These are phyloP conservation scores for Canavalia ensiformis DNA, from an alignment of 306 rosid species.

Conservation along the genomic window DNA sequence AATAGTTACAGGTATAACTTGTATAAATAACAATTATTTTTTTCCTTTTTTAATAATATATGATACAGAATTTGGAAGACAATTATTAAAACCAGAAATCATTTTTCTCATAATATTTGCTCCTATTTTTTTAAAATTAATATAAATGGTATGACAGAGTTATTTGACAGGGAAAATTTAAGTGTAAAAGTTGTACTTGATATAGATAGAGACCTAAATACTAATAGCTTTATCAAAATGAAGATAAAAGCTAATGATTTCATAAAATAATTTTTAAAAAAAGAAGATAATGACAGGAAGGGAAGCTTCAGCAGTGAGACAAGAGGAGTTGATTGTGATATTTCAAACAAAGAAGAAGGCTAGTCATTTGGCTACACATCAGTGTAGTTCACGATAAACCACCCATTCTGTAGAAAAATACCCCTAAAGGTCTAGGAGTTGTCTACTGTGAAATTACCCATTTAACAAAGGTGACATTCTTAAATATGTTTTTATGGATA, in stretches of 20 bases:
- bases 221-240: not conserved
- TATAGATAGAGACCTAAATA: not conserved
- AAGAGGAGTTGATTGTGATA: constrained; percentile 8
- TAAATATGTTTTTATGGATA: constrained; percentile 38
- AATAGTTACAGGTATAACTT: not conserved
- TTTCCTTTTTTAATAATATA: not conserved
- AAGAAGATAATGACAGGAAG: not conserved
- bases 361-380: not conserved
- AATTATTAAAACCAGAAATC: not conserved
- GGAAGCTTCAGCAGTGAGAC: not conserved
- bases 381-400: constrained; percentile 1
- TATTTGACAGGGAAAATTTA: constrained; percentile 23
- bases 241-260: not conserved
- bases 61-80: not conserved
- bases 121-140: not conserved
- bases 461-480: constrained; percentile 7
- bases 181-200: constrained; percentile 2
- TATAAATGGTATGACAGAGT: not conserved
- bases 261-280: not conserved
- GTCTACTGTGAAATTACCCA: constrained; percentile 23
- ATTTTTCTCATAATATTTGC: constrained; percentile 5
- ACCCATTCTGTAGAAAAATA: constrained; percentile 1
- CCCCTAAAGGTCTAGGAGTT: not conserved
- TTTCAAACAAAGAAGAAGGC: constrained; percentile 16
- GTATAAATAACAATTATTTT: not conserved